These are phyloP conservation scores for Periglandula ipomoeae DNA, from an alignment of 2,329 filamentous ascomycete genomes.

Conservation along the genomic window DNA sequence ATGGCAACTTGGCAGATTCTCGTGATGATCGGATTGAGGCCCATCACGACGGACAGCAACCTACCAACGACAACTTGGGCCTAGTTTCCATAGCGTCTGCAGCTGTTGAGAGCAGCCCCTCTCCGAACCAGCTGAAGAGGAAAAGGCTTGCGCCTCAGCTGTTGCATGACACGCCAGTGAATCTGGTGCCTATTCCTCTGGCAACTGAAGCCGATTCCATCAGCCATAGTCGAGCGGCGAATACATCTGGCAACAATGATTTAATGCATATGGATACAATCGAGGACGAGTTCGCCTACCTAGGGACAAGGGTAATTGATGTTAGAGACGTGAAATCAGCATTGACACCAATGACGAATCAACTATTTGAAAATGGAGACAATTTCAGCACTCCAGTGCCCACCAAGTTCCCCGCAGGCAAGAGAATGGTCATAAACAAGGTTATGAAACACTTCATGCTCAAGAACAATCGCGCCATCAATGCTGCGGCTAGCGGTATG, in stretches of 20 bases:
- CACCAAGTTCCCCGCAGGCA: constrained; percentile 29
- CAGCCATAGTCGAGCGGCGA: background rate
- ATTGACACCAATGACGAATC: constrained; percentile 13
- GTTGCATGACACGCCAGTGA: constrained; percentile 9
- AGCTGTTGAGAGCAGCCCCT: constrained; percentile 5
- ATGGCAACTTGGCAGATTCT: background rate
- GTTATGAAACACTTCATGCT: constrained; percentile 31
- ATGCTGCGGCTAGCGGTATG: background rate
- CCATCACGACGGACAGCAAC: background rate
- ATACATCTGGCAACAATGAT: background rate
- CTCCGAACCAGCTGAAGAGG: constrained; percentile 17
- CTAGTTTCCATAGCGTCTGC: background rate
- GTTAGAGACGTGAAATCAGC: constrained; percentile 15
- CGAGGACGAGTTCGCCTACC: constrained; percentile 20
- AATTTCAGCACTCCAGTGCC: constrained; percentile 19
- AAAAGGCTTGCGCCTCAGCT: constrained; percentile 18
- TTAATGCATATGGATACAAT: constrained; percentile 12
- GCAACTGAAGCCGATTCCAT: constrained; percentile 7
- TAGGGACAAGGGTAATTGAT: constrained; percentile 25
- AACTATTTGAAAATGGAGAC: constrained; percentile 13
- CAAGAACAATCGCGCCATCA: constrained; percentile 14
- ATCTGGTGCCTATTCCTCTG: constrained; percentile 3
- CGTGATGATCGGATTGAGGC: background rate
- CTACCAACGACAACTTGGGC: background rate
- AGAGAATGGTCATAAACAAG: constrained; percentile 32